These are phyloP conservation scores for Panaeolus papilionaceus DNA, from an alignment of 768 basidiomycete genomes.

Conservation along the genomic window DNA sequence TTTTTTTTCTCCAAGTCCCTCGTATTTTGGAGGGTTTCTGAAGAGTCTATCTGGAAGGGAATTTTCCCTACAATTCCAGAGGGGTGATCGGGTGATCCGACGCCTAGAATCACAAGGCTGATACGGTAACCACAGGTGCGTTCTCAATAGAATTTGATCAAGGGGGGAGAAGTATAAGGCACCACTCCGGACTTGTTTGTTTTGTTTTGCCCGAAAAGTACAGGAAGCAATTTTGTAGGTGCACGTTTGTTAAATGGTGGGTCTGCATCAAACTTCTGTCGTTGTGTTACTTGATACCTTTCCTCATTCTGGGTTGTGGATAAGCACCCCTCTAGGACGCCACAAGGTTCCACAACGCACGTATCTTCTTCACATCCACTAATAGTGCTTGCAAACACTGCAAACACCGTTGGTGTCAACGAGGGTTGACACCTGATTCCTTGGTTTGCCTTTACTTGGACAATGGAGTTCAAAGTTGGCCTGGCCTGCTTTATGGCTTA, in stretches of 20 bases:
- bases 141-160: no score
- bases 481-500: not conserved
- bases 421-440: not conserved
- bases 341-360: conserved; percentile 2
- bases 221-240: conserved; percentile 2
- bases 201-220: not conserved
- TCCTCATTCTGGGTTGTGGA: not conserved
- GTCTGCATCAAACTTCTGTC: not conserved
- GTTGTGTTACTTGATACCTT: not conserved
- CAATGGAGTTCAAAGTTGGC: not conserved
- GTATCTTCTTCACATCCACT: not conserved
- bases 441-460: not conserved
- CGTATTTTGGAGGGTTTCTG: no score
- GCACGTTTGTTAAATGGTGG: conserved; percentile 12
- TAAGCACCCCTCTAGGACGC: not conserved
- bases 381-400: not conserved
- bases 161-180: not conserved
- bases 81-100: no score
- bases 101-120: no score
- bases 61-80: no score
- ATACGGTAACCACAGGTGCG: no score
- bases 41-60: no score
- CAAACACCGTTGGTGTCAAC: not conserved
- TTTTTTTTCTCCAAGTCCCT: no score
- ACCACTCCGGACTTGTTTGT: not conserved